A percentile compares a stretch with the other conserved stretches of the same genome.
Evolutionary conservation across 257 asterid species (phyloP).

Genomic region (Echium plantagineum): DNA sequence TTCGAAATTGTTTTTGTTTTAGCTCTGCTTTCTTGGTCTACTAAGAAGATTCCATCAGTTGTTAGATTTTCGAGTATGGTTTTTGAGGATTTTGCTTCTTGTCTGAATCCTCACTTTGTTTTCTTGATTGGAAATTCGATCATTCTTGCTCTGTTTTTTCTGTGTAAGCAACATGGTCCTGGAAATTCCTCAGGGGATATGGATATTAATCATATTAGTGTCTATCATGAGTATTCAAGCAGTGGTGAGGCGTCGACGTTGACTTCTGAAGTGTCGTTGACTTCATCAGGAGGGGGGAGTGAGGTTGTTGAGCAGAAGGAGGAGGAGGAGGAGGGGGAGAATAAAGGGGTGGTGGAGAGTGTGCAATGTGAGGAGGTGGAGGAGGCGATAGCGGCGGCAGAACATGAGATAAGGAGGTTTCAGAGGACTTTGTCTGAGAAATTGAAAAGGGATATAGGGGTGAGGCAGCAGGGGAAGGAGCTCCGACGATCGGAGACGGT

Average conservation of each 20-base stretch:
- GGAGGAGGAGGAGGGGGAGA: constrained; percentile 27
- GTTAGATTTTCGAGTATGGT: constrained; percentile 13
- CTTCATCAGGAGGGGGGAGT: background rate
- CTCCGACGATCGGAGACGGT: constrained; percentile 56
- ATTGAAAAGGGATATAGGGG: constrained; percentile 39
- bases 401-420: constrained; percentile 43
- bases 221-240: constrained; percentile 29
- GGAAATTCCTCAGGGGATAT: constrained; percentile 13
- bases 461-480: constrained; percentile 11
- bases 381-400: constrained; percentile 44
- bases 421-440: constrained; percentile 74
- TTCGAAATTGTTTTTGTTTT: constrained; percentile 32
- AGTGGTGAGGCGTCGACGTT: too few species aligned
- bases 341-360: constrained; percentile 23
- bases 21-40: constrained; percentile 53
- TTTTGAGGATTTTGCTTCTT: constrained; percentile 15
- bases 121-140: constrained; percentile 73
- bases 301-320: constrained; percentile 8
- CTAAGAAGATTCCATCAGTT: constrained; percentile 38
- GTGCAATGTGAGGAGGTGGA: constrained; percentile 30
- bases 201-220: background rate
- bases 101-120: constrained; percentile 63
- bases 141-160: constrained; percentile 30
- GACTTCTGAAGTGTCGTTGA: background rate
- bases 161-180: constrained; percentile 34